Evolutionary conservation across 495 filamentous ascomycete species (phyloP).

Genomic region (Lepidopterella palustris): DNA sequence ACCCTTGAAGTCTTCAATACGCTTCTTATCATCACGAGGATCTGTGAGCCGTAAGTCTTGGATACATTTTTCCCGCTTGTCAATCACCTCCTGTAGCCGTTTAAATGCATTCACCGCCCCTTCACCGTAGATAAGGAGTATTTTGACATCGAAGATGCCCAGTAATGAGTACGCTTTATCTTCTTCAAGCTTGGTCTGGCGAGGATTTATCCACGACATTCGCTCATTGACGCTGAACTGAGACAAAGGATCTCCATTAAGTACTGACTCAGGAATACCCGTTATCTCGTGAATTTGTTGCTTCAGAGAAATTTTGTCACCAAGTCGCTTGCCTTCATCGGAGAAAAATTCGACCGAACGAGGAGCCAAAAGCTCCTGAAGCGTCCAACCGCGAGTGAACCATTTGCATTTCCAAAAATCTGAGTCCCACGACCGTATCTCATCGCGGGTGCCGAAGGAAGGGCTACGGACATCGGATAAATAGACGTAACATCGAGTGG

Average conservation of each 20-base stretch:
- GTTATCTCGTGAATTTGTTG: slow-evolving; percentile 22
- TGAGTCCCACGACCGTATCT: background rate
- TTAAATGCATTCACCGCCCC: background rate
- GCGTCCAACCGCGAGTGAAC: slow-evolving; percentile 22
- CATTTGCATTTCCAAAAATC: slow-evolving; percentile 8
- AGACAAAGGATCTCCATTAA: background rate
- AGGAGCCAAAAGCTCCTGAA: slow-evolving; percentile 20
- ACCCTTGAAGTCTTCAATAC: slow-evolving; percentile 39
- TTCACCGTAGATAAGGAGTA: background rate
- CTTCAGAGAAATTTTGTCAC: slow-evolving; percentile 27
- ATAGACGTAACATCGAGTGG: slow-evolving; percentile 16
- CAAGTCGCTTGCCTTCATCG: slow-evolving; percentile 24
- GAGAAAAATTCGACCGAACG: slow-evolving; percentile 31
- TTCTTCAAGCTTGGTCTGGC: background rate
- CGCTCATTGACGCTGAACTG: background rate
- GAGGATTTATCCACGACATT: background rate
- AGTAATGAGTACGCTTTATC: slow-evolving; percentile 4
- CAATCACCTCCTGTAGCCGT: background rate
- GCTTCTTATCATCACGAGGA: slow-evolving; percentile 32
- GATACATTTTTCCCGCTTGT: background rate
- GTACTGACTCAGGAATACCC: slow-evolving; percentile 20
- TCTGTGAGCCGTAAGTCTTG: background rate
- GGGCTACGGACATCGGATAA: slow-evolving; percentile 11
- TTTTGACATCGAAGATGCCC: background rate
- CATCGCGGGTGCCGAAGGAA: background rate